A percentile compares a stretch with the other conserved stretches of the same genome.
phyloP scores from a whole-genome alignment of 257 asterid species.

The Fraxinus quadrangulata region DNA sequence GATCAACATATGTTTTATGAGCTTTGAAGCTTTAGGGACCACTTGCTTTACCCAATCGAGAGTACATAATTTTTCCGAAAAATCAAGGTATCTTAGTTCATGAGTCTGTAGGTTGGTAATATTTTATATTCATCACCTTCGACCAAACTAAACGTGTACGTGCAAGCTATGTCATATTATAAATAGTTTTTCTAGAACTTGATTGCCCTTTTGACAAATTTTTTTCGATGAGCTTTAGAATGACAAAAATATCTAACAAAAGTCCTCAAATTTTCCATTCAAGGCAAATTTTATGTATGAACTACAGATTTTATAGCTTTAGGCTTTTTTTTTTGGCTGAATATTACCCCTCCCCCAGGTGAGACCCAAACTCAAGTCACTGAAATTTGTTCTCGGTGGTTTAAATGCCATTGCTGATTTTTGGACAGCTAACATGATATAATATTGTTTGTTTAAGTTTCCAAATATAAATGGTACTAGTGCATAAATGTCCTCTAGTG shows the following conservation, averaged over 20 bases:
- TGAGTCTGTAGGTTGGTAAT: neutral
- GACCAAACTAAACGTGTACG: neutral
- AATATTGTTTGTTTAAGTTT: neutral
- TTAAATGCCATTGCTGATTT: conserved; percentile 7
- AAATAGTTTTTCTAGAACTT: neutral
- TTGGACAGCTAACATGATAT: neutral
- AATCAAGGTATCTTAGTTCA: neutral
- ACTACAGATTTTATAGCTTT: neutral
- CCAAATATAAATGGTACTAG: neutral
- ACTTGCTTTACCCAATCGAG: no score
- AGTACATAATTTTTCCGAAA: neutral
- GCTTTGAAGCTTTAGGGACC: no score
- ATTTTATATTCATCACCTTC: neutral
- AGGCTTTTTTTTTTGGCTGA: no score
- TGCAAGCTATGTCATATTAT: neutral
- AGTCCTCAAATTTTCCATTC: neutral
- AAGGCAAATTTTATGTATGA: neutral
- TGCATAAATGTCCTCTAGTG: neutral
- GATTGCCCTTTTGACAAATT: neutral
- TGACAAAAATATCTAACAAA: neutral
- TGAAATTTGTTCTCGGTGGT: neutral
- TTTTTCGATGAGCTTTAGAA: neutral
- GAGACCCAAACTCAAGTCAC: no score
- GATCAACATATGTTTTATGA: no score
- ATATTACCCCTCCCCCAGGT: no score